A percentile compares a stretch with the other conserved stretches of the same genome.
Conservation (phyloP, 257 asterid species). For the Gentiana straminea region DNA sequence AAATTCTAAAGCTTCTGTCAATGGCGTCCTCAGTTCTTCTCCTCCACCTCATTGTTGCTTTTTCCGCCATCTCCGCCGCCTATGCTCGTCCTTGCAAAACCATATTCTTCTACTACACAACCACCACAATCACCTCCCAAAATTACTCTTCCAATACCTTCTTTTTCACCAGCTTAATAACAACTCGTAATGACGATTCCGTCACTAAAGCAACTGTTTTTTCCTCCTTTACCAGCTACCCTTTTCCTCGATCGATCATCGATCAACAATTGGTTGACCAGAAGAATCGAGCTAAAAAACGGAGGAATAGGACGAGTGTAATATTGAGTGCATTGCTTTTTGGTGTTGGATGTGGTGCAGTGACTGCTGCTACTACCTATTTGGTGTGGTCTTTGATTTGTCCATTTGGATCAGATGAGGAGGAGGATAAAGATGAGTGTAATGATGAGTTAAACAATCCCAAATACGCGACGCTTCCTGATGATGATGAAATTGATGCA, state of each 20-base stretch:
- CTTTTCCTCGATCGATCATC: constrained; percentile 31
- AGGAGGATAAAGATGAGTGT: constrained; percentile 26
- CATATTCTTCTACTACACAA: constrained; percentile 36
- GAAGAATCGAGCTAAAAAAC: too few relatives aligned
- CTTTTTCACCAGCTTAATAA: constrained; percentile 9
- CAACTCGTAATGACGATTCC: constrained; percentile 2
- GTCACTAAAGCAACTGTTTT: neutral
- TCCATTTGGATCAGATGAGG: constrained; percentile 40
- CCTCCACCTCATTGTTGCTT: constrained; percentile 30
- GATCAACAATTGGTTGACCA: constrained; percentile 8
- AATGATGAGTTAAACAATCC: constrained; percentile 23
- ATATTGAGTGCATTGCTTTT: constrained; percentile 74
- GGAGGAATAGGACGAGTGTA: constrained; percentile 34
- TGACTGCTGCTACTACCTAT: constrained; percentile 63
- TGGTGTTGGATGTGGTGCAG: constrained; percentile 77
- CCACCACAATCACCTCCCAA: constrained; percentile 17
- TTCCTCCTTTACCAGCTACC: constrained; percentile 9
- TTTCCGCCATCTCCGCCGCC: constrained; percentile 32
- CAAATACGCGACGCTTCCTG: constrained; percentile 45
- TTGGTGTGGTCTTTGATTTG: constrained; percentile 54
- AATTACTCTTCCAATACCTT: neutral
- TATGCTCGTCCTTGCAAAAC: constrained; percentile 72
- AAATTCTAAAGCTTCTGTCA: constrained; percentile 3
- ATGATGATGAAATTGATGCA: constrained; percentile 25
- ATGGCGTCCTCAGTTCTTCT: constrained; percentile 37